Percentiles rank a stretch among this genome's conserved stretches.
Conservation (phyloP, 148 eudicot species). For the Polygonum maritimum region DNA sequence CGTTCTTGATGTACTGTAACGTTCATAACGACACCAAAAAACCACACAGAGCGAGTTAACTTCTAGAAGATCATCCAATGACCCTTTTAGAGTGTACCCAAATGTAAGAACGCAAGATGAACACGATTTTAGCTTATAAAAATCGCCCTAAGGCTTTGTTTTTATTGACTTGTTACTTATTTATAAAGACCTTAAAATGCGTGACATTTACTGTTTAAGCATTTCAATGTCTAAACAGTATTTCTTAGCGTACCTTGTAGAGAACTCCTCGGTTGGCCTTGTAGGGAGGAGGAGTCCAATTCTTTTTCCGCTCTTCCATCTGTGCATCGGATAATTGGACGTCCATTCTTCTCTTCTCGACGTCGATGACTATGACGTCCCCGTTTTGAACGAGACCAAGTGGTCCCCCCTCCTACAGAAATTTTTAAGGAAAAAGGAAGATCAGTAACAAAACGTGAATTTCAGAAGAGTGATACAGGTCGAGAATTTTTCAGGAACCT, state of each 20-base stretch:
- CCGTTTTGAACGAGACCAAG: constrained; percentile 78
- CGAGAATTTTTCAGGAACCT: constrained; percentile 28
- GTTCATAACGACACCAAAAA: neutral
- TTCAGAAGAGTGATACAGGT: neutral
- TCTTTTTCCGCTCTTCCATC: constrained; percentile 59
- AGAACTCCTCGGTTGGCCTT: constrained; percentile 78
- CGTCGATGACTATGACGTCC: constrained; percentile 71
- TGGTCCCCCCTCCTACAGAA: constrained; percentile 87
- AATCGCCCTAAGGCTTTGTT: no score
- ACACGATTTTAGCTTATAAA: no score
- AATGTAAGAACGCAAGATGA: neutral
- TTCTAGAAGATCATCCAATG: neutral
- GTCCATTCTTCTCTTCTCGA: constrained; percentile 60
- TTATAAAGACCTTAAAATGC: neutral
- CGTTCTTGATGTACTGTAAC: constrained; percentile 12
- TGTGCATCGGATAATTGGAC: constrained; percentile 57
- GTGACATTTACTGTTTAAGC: no score
- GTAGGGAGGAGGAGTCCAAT: constrained; percentile 59
- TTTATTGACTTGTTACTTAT: no score
- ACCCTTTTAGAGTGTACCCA: neutral
- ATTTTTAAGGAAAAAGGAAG: neutral
- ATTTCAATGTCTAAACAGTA: no score
- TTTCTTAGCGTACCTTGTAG: constrained; percentile 47
- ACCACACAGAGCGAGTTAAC: neutral
- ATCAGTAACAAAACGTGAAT: neutral